phyloP scores from a whole-genome alignment of 192 early-diverging fungal species.

The Gaertneriomyces semiglobifer region DNA sequence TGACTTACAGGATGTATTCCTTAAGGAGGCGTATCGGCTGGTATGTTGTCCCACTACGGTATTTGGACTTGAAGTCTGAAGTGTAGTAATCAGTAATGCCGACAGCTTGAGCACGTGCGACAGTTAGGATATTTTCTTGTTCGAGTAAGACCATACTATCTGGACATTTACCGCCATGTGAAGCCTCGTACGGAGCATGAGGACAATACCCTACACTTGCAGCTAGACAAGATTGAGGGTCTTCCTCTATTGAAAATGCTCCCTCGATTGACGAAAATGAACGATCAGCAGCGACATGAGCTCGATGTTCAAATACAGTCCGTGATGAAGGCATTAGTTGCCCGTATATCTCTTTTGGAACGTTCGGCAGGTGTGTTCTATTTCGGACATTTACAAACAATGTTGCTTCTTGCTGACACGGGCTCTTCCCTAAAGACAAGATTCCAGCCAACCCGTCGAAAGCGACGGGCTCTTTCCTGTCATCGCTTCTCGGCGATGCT shows the following conservation, averaged over 20 bases:
- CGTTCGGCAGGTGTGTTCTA: background rate
- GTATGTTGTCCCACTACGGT: constrained; percentile 1
- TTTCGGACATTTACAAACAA: background rate
- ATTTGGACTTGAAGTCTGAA: background rate
- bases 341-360: constrained; percentile 1
- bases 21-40: constrained; percentile 17
- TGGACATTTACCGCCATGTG: constrained; percentile 16
- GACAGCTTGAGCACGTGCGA: constrained; percentile 18
- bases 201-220: too few species aligned
- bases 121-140: constrained; percentile 26
- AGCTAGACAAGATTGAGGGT: background rate
- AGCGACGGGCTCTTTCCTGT: background rate
- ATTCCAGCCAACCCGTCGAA: constrained; percentile 1
- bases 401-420: background rate
- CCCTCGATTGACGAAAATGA: constrained; percentile 9
- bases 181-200: background rate
- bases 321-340: constrained; percentile 12
- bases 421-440: background rate
- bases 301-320: constrained; percentile 15
- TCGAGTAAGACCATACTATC: constrained; percentile 17
- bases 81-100: background rate
- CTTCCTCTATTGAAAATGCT: constrained; percentile 17
- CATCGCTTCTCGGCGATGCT: background rate
- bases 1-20: background rate
- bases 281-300: constrained; percentile 23